Percentiles rank a stretch among this genome's conserved stretches.
Conservation (phyloP, 495 filamentous ascomycete species). For the Neurospora discreta region DNA sequence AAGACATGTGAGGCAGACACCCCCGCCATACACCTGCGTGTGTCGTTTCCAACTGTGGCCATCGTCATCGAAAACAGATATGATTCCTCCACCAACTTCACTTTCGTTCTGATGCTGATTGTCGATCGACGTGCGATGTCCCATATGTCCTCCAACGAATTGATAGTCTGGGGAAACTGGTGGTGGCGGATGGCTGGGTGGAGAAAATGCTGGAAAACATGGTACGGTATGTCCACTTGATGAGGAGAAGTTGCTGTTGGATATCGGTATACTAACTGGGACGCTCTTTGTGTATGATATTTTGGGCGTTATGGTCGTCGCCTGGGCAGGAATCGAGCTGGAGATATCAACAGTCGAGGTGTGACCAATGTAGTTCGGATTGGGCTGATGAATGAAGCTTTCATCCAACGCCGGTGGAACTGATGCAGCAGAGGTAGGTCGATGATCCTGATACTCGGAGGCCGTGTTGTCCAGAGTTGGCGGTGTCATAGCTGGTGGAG, state of each 20-base stretch:
- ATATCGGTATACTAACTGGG: constrained; percentile 22
- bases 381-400: constrained; percentile 29
- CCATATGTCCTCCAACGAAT: constrained; percentile 19
- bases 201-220: constrained; percentile 18
- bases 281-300: constrained; percentile 33
- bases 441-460: constrained; percentile 29
- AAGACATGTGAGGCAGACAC: constrained; percentile 36
- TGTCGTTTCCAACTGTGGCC: constrained; percentile 38
- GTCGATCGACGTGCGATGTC: constrained; percentile 8
- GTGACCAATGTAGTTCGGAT: constrained; percentile 26
- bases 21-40: constrained; percentile 40
- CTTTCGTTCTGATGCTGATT: constrained; percentile 15
- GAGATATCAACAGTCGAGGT: constrained; percentile 19
- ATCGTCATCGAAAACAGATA: constrained; percentile 32
- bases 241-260: constrained; percentile 3
- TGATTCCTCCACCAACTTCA: constrained; percentile 32
- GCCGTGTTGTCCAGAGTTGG: constrained; percentile 19
- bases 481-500: constrained; percentile 30
- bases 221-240: constrained; percentile 14
- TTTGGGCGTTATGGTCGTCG: constrained; percentile 22
- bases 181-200: constrained; percentile 34
- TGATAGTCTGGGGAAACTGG: constrained; percentile 18
- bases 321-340: constrained; percentile 16
- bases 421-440: constrained; percentile 27
- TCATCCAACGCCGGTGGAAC: constrained; percentile 24